Base-by-base conservation (phyloP, 2,329 filamentous ascomycete genomes). In the Calycina herbarum region DNA sequence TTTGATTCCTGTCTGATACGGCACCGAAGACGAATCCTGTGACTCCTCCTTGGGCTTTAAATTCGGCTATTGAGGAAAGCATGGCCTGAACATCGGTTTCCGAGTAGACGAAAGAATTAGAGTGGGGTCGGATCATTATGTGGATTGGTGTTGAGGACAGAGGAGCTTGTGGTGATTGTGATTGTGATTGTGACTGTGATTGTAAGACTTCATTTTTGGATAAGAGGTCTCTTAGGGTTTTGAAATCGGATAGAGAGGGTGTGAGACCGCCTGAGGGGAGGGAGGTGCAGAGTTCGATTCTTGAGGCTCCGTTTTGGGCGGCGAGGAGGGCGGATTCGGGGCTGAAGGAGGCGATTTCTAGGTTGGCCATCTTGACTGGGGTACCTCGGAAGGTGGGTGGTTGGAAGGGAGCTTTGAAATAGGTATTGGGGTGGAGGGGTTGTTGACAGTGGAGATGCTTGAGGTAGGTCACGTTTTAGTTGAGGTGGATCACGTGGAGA, bases 11-110 rank as follows among this genome's bases (percentile, higher is more conserved):
- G 0, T 33, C 27, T 27, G 75, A 72, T 35, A 85, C 70, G 35
- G 84, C 77, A 0, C 84, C 83, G 67, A 85, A 83, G 0, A 85
- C 83, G 66, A 85, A 85, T 0, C 83, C 83, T 68, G 79, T 51
- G 1, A 15, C 76, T 0, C 78, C 80, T 1, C 71, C 67, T 1
- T 54, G 33, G 0, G 66, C 33, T 29, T 77, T 78, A 65, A 82
- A 78, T 0, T 29, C 42, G 6, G 67, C 20, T 2, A 85, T 76
- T 0, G 77, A 76, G 0, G 63, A 54, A 45, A 78, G 77, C 83
- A 86, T 85, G 5, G 64, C 29, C 1, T 74, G 69, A 31, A 81
- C 79, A 29, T 85, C 82, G 0, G 64, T 35, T 0, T 74, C 60
- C 0, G 74, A 73, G 65, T 85, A 85, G 7, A 69, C 66, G 68